Evolutionary conservation across 257 asterid genomes (phyloP), one percentile per base, ranked within the genome.

Genomic region (Sherardia arvensis): DNA sequence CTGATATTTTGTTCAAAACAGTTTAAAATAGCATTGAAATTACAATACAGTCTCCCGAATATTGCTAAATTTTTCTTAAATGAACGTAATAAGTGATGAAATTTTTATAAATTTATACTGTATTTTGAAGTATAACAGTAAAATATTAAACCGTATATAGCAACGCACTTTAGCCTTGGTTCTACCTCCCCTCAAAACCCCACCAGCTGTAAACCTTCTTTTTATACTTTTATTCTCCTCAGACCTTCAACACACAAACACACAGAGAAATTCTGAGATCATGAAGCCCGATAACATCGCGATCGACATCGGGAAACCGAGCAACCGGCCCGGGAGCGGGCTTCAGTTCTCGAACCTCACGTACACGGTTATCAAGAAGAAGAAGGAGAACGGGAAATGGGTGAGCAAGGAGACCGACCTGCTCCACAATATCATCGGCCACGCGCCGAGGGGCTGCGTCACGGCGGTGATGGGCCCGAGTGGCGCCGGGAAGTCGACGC

Each of bases 401-500:
- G 79, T 77, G 68, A 86, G 73, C 48, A 80, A 76, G 40, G 90
- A 82, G 66, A 88, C 66, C 8, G 90, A 88, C 34, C 75, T 88
- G 67, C 55, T 88, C 65, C 92, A 84, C 5, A 77, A 74, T 3
- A 77, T 88, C 59, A 88, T 90, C 1, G 96, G 96, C 6, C 82
- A 82, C 55, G 96, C 96, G 8, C 88, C 93, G 1, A 88, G 81
- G 64, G 96, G 96, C 51, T 78, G 82, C 73, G 74, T 88, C 43
- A 88, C 95, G 0, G 96, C 96, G 0, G 95, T 88, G 0, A 88
- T 88, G 96, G 96, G 96, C 33, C 96, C 96, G 1, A 88, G 96
- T 65, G 96, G 96, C 7, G 96, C 96, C 26, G 96, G 96, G 0
- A 88, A 88, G 45, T 88, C 96, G 5, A 88, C 96, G 0, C 79